Evolutionary conservation across 768 basidiomycete species (phyloP).

Genomic region (Pulveroboletus sp.): DNA sequence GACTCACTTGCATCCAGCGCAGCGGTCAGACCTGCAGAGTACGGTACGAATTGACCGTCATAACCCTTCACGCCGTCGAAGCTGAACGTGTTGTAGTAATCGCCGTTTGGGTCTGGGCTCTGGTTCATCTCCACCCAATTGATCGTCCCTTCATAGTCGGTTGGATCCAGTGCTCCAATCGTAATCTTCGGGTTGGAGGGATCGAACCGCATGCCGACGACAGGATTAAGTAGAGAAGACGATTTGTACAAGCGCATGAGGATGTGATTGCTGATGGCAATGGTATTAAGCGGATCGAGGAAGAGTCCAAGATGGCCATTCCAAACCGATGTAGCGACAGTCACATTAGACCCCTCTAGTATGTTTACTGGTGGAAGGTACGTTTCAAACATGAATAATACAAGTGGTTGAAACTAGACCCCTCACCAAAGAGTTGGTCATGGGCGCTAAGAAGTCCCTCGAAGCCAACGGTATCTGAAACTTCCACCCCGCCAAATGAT

Average conservation of each 20-base stretch:
- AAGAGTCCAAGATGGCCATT: slow-evolving; percentile 27
- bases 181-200: slow-evolving; percentile 28
- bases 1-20: slow-evolving; percentile 27
- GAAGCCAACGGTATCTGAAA: slow-evolving; percentile 19
- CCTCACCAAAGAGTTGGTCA: slow-evolving; percentile 17
- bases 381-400: not conserved
- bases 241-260: slow-evolving; percentile 20
- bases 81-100: slow-evolving; percentile 19
- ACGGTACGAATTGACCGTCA: slow-evolving; percentile 24
- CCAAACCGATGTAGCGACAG: slow-evolving; percentile 1
- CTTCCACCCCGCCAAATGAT: slow-evolving; percentile 17
- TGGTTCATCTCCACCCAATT: slow-evolving; percentile 26
- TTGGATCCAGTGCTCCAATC: slow-evolving; percentile 30
- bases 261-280: slow-evolving; percentile 6
- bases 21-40: slow-evolving; percentile 11
- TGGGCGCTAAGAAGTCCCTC: slow-evolving; percentile 15
- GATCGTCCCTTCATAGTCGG: slow-evolving; percentile 30
- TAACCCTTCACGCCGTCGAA: slow-evolving; percentile 32
- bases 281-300: slow-evolving; percentile 20
- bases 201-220: slow-evolving; percentile 29
- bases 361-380: slow-evolving; percentile 18
- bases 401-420: not conserved
- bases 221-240: slow-evolving; percentile 28
- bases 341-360: slow-evolving; percentile 17
- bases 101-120: slow-evolving; percentile 13